Conservation (phyloP, 176 grass and related monocot species). For the Zea mays region Zm-B73-REFERENCE-NAM-5.0 NC_050103.1:153511501-153512000, state of each 20-base stretch:
- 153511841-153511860: neutral
- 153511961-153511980: slow-evolving; percentile 36
- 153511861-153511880: too few relatives aligned
- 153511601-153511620: slow-evolving; percentile 15
- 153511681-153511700: neutral
- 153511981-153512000: slow-evolving; percentile 41
- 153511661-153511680: neutral
- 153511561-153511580: slow-evolving; percentile 70
- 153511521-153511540: slow-evolving; percentile 77
- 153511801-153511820: neutral
- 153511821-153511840: neutral
- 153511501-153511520: slow-evolving; percentile 86
- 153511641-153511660: neutral
- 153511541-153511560: slow-evolving; percentile 89
- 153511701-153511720: slow-evolving; percentile 37
- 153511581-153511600: slow-evolving; percentile 74
- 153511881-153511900: neutral
- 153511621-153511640: neutral
- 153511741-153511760: slow-evolving; percentile 46
- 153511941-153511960: slow-evolving; percentile 45
- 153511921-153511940: slow-evolving; percentile 18
- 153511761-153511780: slow-evolving; percentile 69
- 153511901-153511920: slow-evolving; percentile 34
- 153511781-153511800: slow-evolving; percentile 61
- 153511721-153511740: neutral